phyloP scores from a whole-genome alignment of 805 yeast genomes.

The Ogataea minuta region DNA sequence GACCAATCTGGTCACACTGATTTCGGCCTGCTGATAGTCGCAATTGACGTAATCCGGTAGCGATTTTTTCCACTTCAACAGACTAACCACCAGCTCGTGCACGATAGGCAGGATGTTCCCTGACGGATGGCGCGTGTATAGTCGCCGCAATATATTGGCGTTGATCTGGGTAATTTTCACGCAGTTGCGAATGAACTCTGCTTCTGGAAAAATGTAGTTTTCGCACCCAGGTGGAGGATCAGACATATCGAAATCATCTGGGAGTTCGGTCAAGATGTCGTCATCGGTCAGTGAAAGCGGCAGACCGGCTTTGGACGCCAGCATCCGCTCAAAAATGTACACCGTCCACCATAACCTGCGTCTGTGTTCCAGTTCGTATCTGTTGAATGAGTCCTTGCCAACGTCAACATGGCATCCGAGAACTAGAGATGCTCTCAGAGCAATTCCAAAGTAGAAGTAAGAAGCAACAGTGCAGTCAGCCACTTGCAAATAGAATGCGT shows the following conservation, averaged over 20 bases:
- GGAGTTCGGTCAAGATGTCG: slow-evolving; percentile 75
- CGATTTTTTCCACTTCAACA: slow-evolving; percentile 64
- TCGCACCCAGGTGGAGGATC: slow-evolving; percentile 59
- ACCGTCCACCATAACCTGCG: slow-evolving; percentile 41
- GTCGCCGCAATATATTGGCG: slow-evolving; percentile 64
- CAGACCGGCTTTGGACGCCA: slow-evolving; percentile 77
- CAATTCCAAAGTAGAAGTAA: slow-evolving; percentile 76
- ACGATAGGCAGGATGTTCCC: slow-evolving; percentile 74
- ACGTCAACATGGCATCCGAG: slow-evolving; percentile 83
- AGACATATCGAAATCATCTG: slow-evolving; percentile 67
- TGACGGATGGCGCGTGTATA: slow-evolving; percentile 74
- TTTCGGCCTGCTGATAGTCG: slow-evolving; percentile 53
- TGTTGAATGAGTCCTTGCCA: slow-evolving; percentile 55
- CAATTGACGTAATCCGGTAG: slow-evolving; percentile 64
- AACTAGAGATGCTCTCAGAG: slow-evolving; percentile 66
- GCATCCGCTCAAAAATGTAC: slow-evolving; percentile 57
- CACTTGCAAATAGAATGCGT: slow-evolving; percentile 78
- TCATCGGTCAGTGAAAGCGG: slow-evolving; percentile 79
- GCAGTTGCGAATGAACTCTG: slow-evolving; percentile 73
- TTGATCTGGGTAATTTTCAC: slow-evolving; percentile 77
- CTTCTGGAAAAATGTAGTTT: slow-evolving; percentile 72
- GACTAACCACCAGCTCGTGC: slow-evolving; percentile 63
- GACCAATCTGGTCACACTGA: slow-evolving; percentile 60
- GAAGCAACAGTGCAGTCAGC: slow-evolving; percentile 84
- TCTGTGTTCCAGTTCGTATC: slow-evolving; percentile 54